Evolutionary conservation across 2,329 filamentous ascomycete species (phyloP).

Genomic region (Rhynchosporium secalis): DNA sequence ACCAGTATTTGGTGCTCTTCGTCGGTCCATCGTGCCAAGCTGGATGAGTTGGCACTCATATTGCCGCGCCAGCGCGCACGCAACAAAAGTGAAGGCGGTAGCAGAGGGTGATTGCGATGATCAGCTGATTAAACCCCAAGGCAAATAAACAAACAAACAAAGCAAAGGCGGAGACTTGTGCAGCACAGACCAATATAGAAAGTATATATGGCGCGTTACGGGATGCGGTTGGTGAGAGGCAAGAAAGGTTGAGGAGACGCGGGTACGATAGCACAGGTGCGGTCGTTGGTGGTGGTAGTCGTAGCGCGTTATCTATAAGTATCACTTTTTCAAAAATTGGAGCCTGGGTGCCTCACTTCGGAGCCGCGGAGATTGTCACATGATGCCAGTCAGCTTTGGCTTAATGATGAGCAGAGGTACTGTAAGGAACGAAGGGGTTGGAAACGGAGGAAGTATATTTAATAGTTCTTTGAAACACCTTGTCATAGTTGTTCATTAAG

Average conservation of each 20-base stretch:
- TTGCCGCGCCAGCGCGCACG: slow-evolving; percentile 4
- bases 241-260: slow-evolving; percentile 3
- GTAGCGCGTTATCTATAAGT: too few relatives aligned
- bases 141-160: not conserved
- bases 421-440: too few relatives aligned
- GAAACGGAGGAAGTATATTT: too few relatives aligned
- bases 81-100: not conserved
- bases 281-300: not conserved
- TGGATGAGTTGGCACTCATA: slow-evolving; percentile 9
- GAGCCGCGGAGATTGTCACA: too few relatives aligned
- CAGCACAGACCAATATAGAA: not conserved
- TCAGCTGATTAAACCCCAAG: not conserved
- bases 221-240: not conserved
- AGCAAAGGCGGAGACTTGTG: not conserved
- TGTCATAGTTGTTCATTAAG: too few relatives aligned
- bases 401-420: too few relatives aligned
- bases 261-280: not conserved
- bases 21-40: slow-evolving; percentile 19
- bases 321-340: too few relatives aligned
- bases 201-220: slow-evolving; percentile 7
- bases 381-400: too few relatives aligned
- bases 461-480: too few relatives aligned
- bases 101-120: not conserved
- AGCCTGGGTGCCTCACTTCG: too few relatives aligned
- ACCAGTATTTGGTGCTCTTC: slow-evolving; percentile 23